A percentile compares a stretch with the other conserved stretches of the same genome.
Evolutionary conservation across 2,329 filamentous ascomycete genomes (phyloP).

Genomic region (Aspergillus neoniger): DNA sequence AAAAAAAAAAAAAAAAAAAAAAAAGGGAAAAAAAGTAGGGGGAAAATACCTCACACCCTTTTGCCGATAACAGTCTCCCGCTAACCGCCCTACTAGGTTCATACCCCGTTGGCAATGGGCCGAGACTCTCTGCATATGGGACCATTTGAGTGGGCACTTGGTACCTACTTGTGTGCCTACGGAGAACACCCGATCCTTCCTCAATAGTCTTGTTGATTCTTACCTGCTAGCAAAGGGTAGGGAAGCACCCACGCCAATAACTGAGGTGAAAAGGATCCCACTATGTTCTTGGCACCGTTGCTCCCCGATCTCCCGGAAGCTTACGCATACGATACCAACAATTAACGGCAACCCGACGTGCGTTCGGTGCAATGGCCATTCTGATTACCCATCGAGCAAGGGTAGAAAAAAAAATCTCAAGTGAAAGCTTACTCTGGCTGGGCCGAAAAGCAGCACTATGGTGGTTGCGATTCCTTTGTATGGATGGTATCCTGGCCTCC

Average conservation of each 20-base stretch:
- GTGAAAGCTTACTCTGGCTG: background rate
- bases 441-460: background rate
- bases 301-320: conserved; percentile 1
- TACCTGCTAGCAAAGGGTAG: background rate
- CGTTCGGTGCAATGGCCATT: background rate
- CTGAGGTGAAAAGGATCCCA: background rate
- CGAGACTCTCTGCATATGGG: conserved; percentile 11
- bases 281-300: conserved; percentile 12
- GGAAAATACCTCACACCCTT: background rate
- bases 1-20: background rate
- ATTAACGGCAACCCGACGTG: background rate
- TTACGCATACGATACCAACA: conserved; percentile 16
- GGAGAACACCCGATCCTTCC: conserved; percentile 2
- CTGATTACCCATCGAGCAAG: background rate
- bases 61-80: background rate
- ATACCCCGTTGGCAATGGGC: background rate
- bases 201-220: background rate
- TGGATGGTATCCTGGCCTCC: background rate
- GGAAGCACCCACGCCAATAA: background rate
- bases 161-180: conserved; percentile 9
- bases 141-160: conserved; percentile 15
- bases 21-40: background rate
- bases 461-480: background rate
- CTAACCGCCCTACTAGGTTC: background rate
- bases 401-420: background rate